Evolutionary conservation across 2,329 filamentous ascomycete species (phyloP).

Genomic region (Venturia effusa): DNA sequence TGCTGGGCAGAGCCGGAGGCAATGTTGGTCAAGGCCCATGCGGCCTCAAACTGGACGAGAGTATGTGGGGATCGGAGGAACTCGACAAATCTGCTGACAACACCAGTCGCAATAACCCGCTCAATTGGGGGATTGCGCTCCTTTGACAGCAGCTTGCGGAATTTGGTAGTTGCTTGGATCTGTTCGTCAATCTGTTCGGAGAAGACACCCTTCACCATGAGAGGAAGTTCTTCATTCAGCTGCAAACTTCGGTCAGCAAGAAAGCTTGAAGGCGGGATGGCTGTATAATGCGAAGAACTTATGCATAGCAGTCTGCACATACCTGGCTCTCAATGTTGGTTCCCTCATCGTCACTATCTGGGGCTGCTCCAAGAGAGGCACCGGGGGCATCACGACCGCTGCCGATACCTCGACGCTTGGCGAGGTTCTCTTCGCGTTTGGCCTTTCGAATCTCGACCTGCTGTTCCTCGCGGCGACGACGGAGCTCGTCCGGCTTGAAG

Average conservation of each 20-base stretch:
- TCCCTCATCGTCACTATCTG: slow-evolving; percentile 96
- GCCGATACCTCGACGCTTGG: slow-evolving; percentile 91
- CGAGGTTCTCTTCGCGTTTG: slow-evolving; percentile 97
- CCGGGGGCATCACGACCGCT: slow-evolving; percentile 63
- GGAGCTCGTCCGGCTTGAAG: slow-evolving; percentile 98
- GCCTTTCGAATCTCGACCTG: slow-evolving; percentile 98
- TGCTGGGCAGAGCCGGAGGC: slow-evolving; percentile 93
- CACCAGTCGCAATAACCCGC: slow-evolving; percentile 97
- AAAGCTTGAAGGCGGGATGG: neutral
- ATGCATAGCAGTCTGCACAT: slow-evolving; percentile 29
- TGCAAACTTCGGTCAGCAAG: slow-evolving; percentile 28
- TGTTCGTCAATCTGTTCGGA: slow-evolving; percentile 97
- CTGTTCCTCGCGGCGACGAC: slow-evolving; percentile 95
- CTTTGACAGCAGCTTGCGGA: slow-evolving; percentile 95
- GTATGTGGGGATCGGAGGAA: slow-evolving; percentile 97
- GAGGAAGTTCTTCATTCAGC: slow-evolving; percentile 94
- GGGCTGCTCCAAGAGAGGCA: slow-evolving; percentile 73
- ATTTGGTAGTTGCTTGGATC: slow-evolving; percentile 96
- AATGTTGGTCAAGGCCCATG: slow-evolving; percentile 98
- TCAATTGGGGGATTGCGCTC: slow-evolving; percentile 98
- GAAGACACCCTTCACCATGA: slow-evolving; percentile 97
- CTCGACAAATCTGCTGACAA: slow-evolving; percentile 94
- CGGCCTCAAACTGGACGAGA: slow-evolving; percentile 96
- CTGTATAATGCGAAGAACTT: neutral
- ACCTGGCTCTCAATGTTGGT: slow-evolving; percentile 94